phyloP scores from a whole-genome alignment of 495 filamentous ascomycete species.

The Ramalina peruviana region DNA sequence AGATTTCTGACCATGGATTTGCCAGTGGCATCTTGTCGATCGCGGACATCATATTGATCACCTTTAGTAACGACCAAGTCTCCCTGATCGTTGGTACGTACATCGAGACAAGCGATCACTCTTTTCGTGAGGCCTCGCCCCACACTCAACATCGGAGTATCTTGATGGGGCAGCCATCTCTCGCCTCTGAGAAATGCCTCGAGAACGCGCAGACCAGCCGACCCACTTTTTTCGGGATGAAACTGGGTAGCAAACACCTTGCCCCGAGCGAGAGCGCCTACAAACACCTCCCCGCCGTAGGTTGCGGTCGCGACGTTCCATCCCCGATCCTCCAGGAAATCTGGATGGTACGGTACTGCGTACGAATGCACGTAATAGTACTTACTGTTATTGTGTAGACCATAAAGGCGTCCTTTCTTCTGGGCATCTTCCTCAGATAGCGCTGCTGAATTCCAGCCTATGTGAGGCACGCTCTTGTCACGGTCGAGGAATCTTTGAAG shows the following conservation, averaged over 20 bases:
- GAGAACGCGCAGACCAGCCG: slow-evolving; percentile 69
- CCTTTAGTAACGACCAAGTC: slow-evolving; percentile 97
- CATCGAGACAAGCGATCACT: slow-evolving; percentile 91
- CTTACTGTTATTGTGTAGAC: slow-evolving; percentile 64
- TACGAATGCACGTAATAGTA: slow-evolving; percentile 99
- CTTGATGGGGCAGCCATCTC: slow-evolving; percentile 26
- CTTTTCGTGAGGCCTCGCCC: slow-evolving; percentile 66
- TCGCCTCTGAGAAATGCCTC: slow-evolving; percentile 71
- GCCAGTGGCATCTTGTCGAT: slow-evolving; percentile 47
- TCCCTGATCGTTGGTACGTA: slow-evolving; percentile 88
- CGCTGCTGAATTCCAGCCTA: slow-evolving; percentile 90
- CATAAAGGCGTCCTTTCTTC: slow-evolving; percentile 49
- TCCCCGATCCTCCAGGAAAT: slow-evolving; percentile 57
- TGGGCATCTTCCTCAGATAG: slow-evolving; percentile 32
- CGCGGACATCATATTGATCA: slow-evolving; percentile 98
- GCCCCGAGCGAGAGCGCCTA: slow-evolving; percentile 73
- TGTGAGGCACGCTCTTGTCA: slow-evolving; percentile 86
- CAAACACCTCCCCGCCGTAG: slow-evolving; percentile 82
- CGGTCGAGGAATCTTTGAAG: slow-evolving; percentile 63
- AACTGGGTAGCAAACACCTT: slow-evolving; percentile 91
- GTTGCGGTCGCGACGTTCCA: slow-evolving; percentile 80
- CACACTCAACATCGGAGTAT: slow-evolving; percentile 7
- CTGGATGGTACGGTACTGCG: slow-evolving; percentile 60
- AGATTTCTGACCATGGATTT: slow-evolving; percentile 76
- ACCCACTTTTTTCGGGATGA: slow-evolving; percentile 93